Base-by-base conservation (phyloP, 2,329 filamentous ascomycete genomes). In the Cladosporium colombiae region DNA sequence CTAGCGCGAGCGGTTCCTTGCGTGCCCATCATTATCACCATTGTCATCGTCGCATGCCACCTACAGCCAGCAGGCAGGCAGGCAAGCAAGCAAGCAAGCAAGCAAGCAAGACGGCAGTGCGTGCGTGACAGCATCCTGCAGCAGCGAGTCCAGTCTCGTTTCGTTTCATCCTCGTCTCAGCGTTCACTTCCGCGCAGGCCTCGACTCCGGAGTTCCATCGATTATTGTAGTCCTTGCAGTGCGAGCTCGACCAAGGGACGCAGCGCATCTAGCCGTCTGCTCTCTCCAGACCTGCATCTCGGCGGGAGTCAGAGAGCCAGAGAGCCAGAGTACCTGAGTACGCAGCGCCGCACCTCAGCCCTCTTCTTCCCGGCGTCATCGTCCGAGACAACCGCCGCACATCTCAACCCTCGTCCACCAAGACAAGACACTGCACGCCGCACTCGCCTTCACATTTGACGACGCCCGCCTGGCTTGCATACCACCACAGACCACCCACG, bases 311-410 rank as follows among this genome's bases (percentile, higher is more conserved):
- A 55, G 27, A 31, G 27, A 55, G 52, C 23, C 40, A 55, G 27
- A 31, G 27, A 55, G 52, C 23, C 52, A 55, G 52, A 55, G 52
- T 55, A 55, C 52, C 52, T 31, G 52, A 55, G 52, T 55, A 55
- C 52, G 52, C 31, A 31, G 18, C 27, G 6, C 27, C 27, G 27
- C 27, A 29, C 27, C 52, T 55, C 52, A 55, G 52, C 52, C 52
- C 52, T 55, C 27, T 31, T 31, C 52, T n/a, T 55, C 52, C 52
- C 52, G 52, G 52, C 52, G 52, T 55, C 52, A 55, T 55, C 52
- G 52, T 55, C 52, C 52, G 52, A 55, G 52, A 55, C 52, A 55
- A 55, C 52, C 52, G 52, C 52, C 52, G 27, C 52, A 55, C 52
- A 55, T 29, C 52, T 55, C 52, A 31, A 55, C 52, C 52, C 52